These are phyloP conservation scores for Coemansia sp. DNA, from an alignment of 192 early-diverging fungal genomes.

Conservation along the genomic window DNA sequence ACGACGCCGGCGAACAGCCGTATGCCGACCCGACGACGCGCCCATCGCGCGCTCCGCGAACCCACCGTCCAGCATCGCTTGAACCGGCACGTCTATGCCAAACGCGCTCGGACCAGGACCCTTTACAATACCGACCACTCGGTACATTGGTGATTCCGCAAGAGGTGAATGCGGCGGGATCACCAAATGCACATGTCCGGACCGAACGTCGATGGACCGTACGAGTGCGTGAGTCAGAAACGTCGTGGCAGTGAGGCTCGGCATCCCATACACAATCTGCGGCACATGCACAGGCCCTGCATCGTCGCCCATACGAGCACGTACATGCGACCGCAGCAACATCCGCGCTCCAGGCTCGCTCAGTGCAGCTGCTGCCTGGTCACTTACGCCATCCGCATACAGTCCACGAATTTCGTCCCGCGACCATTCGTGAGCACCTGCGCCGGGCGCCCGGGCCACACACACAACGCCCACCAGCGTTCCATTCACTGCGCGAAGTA, in stretches of 20 bases:
- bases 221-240: conserved; percentile 68
- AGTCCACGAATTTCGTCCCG: conserved; percentile 17
- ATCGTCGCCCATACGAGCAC: neutral
- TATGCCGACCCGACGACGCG: neutral
- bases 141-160: conserved; percentile 5
- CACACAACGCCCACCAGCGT: conserved; percentile 75
- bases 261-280: conserved; percentile 48
- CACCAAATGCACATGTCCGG: conserved; percentile 59
- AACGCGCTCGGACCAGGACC: conserved; percentile 29
- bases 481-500: conserved; percentile 82
- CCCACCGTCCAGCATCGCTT: conserved; percentile 42
- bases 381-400: conserved; percentile 25
- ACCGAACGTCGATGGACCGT: conserved; percentile 62
- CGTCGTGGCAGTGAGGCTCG: conserved; percentile 42
- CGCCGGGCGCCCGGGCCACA: conserved; percentile 22
- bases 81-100: conserved; percentile 41
- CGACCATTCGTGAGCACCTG: conserved; percentile 34
- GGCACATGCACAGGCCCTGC: conserved; percentile 6
- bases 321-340: conserved; percentile 14
- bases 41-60: conserved; percentile 49
- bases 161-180: conserved; percentile 34
- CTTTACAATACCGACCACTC: conserved; percentile 43
- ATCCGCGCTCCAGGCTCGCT: conserved; percentile 37
- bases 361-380: conserved; percentile 27
- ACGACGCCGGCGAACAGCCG: neutral